Evolutionary conservation across 495 filamentous ascomycete genomes (phyloP).

Genomic region (Daldinia concentrica): DNA sequence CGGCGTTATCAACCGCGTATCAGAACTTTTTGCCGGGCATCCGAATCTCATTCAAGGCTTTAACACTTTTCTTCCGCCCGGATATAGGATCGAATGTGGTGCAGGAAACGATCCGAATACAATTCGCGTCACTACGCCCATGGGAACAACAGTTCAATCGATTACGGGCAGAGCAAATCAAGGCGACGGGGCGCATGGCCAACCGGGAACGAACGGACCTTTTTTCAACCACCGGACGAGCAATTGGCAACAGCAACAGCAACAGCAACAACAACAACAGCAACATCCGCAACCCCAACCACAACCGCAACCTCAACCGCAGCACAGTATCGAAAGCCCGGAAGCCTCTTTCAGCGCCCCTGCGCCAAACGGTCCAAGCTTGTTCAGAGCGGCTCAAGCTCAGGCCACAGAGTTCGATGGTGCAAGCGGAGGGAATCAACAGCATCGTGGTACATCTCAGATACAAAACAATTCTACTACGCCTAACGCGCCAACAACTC

Average conservation of each 20-base stretch:
- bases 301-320: constrained; percentile 62
- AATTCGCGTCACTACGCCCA: constrained; percentile 96
- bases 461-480: constrained; percentile 66
- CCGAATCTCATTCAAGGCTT: constrained; percentile 98
- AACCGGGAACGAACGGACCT: constrained; percentile 44
- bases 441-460: constrained; percentile 83
- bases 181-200: constrained; percentile 53
- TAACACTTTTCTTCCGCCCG: constrained; percentile 97
- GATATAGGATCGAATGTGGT: constrained; percentile 97
- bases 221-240: constrained; percentile 51
- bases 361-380: constrained; percentile 54
- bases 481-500: constrained; percentile 50
- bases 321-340: constrained; percentile 65
- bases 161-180: constrained; percentile 59
- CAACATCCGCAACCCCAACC: constrained; percentile 45
- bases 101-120: constrained; percentile 90
- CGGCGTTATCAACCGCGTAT: constrained; percentile 96
- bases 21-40: constrained; percentile 94
- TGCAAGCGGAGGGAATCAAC: constrained; percentile 68
- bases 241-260: constrained; percentile 61
- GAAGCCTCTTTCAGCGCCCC: constrained; percentile 64
- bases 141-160: constrained; percentile 71
- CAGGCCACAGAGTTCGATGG: constrained; percentile 58
- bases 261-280: constrained; percentile 23
- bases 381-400: constrained; percentile 56